These are phyloP conservation scores for Kwoniella bestiolae DNA, from an alignment of 768 basidiomycete genomes.

Conservation along the genomic window DNA sequence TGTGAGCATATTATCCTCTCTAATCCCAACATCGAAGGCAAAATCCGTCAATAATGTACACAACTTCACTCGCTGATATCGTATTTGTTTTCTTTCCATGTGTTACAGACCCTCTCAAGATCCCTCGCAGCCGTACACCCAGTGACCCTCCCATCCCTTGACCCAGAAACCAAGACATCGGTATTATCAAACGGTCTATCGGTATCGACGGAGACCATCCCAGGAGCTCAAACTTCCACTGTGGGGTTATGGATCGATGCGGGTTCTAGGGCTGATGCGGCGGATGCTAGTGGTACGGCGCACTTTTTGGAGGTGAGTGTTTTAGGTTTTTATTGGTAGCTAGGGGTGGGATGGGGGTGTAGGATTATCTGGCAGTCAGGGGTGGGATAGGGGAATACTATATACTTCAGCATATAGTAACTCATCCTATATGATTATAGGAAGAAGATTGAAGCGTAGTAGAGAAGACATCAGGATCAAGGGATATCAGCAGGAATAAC, in stretches of 20 bases:
- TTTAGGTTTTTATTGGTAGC: neutral
- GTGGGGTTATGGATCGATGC: slow-evolving; percentile 99
- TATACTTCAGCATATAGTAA: neutral
- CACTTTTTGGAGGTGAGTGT: slow-evolving; percentile 82
- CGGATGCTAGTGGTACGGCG: slow-evolving; percentile 91
- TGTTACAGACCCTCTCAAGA: slow-evolving; percentile 45
- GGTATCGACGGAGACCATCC: slow-evolving; percentile 87
- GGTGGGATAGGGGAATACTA: slow-evolving; percentile 3
- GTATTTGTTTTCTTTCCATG: neutral
- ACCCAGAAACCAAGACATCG: slow-evolving; percentile 84
- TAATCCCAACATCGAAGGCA: neutral
- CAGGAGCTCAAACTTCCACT: slow-evolving; percentile 94
- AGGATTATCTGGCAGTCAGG: neutral
- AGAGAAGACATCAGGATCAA: too few species aligned
- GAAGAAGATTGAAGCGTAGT: too few species aligned
- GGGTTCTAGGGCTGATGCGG: slow-evolving; percentile 93
- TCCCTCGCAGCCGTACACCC: slow-evolving; percentile 57
- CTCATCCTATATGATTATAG: too few species aligned
- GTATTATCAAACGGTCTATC: slow-evolving; percentile 94
- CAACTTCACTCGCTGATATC: too few species aligned
- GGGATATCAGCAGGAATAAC: too few species aligned
- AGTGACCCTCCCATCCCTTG: slow-evolving; percentile 44
- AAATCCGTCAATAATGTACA: too few species aligned
- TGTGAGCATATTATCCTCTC: slow-evolving; percentile 18
- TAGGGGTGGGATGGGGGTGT: slow-evolving; percentile 2